These are phyloP conservation scores for Tolypocladium ovalisporum DNA, from an alignment of 2,329 filamentous ascomycete genomes.

Conservation along the genomic window DNA sequence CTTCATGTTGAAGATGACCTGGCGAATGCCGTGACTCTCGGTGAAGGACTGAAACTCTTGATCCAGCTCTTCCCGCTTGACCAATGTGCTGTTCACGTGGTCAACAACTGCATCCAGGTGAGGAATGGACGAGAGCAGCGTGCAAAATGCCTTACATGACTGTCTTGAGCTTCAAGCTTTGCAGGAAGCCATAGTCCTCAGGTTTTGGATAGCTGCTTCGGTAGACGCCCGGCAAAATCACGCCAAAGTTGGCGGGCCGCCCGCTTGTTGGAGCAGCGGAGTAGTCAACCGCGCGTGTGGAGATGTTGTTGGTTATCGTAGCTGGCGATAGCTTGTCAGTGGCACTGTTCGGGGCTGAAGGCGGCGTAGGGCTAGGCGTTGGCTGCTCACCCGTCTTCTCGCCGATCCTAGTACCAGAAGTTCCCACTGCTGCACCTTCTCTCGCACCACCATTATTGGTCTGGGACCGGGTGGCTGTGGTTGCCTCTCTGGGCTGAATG, in stretches of 20 bases:
- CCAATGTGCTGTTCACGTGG: constrained; percentile 40
- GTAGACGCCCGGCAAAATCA: constrained; percentile 64
- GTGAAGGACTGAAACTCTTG: constrained; percentile 52
- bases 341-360: background rate
- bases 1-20: constrained; percentile 65
- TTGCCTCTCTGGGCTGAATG: constrained; percentile 7
- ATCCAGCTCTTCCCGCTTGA: constrained; percentile 47
- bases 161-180: constrained; percentile 60
- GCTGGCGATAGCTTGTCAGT: background rate
- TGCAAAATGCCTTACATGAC: constrained; percentile 50
- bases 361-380: background rate
- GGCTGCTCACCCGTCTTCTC: constrained; percentile 1
- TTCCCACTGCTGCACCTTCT: background rate
- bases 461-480: constrained; percentile 8
- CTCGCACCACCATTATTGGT: background rate
- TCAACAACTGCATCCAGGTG: constrained; percentile 4
- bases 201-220: constrained; percentile 69
- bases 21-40: constrained; percentile 53
- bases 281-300: constrained; percentile 7
- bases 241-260: constrained; percentile 62
- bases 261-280: constrained; percentile 14
- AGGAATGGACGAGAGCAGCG: constrained; percentile 2
- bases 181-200: constrained; percentile 60
- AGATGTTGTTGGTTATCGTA: background rate
- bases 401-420: background rate